A percentile compares a stretch with the other conserved stretches of the same genome.
These are phyloP conservation scores for Mytilinidion resinicola DNA, from an alignment of 495 filamentous ascomycete genomes.

Conservation along the genomic window DNA sequence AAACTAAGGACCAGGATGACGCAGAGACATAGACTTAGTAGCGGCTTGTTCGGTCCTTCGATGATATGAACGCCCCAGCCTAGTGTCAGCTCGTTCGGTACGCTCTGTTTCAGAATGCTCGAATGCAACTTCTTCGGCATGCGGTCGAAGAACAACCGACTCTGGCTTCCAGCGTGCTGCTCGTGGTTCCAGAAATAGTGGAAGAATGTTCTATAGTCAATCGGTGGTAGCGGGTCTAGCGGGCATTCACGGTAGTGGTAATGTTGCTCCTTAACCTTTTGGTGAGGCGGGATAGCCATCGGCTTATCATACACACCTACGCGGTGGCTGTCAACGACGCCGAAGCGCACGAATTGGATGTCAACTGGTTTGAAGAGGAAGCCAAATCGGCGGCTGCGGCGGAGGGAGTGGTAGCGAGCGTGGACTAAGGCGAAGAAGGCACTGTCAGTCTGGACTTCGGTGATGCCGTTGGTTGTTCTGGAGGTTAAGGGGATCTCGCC, in stretches of 20 bases:
- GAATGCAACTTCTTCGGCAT: not conserved
- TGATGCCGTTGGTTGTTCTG: too few species aligned
- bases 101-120: not conserved
- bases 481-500: too few species aligned
- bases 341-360: constrained; percentile 3
- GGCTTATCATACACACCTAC: not conserved
- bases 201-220: constrained; percentile 3
- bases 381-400: not conserved
- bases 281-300: not conserved
- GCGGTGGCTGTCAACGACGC: not conserved
- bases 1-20: not conserved
- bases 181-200: constrained; percentile 9
- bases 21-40: not conserved
- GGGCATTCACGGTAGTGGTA: constrained; percentile 1
- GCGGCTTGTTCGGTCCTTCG: constrained; percentile 1
- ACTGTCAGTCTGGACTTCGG: too few species aligned
- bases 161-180: not conserved
- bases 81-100: not conserved
- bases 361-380: not conserved
- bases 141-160: not conserved
- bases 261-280: not conserved
- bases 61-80: constrained; percentile 1
- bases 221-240: constrained; percentile 4
- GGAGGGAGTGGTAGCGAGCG: too few species aligned
- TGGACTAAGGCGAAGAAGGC: too few species aligned